A percentile compares a stretch with the other conserved stretches of the same genome.
phyloP scores from a whole-genome alignment of 169 alveolate genomes.

The Sarcocystis neurona region DNA sequence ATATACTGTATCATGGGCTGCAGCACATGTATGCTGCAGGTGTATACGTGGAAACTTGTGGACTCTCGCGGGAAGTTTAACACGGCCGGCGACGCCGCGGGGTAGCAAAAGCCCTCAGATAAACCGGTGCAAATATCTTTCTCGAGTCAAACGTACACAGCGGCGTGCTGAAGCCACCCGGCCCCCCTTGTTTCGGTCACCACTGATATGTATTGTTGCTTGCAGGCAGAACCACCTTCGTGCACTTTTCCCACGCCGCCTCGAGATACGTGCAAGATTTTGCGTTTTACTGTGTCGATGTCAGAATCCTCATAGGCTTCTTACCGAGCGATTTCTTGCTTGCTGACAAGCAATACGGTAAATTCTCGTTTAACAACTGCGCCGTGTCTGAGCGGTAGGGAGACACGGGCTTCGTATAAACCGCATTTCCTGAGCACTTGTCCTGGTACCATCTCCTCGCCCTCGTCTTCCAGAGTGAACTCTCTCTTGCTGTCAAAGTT shows the following conservation, averaged over 20 bases:
- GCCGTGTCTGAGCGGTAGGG: conserved; percentile 1
- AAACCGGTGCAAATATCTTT: too few species aligned
- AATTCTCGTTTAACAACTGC: neutral
- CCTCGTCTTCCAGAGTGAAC: neutral
- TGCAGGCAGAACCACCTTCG: neutral
- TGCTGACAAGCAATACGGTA: neutral
- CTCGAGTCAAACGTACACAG: neutral
- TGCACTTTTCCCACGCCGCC: neutral
- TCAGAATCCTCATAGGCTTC: neutral
- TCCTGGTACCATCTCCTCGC: neutral
- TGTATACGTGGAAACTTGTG: too few species aligned
- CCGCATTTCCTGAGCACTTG: neutral
- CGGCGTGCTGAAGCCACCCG: neutral
- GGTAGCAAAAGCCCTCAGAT: too few species aligned
- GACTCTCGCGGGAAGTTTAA: too few species aligned
- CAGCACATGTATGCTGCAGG: too few species aligned
- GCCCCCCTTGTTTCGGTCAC: neutral
- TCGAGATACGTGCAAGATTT: neutral
- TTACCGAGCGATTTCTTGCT: conserved; percentile 13
- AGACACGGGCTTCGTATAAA: neutral
- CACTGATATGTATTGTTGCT: neutral
- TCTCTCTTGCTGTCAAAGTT: neutral
- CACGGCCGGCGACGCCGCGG: too few species aligned
- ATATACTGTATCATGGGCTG: too few species aligned
- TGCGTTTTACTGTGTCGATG: neutral